phyloP scores from a whole-genome alignment of 768 basidiomycete species.

The Suillus sp. region DNA sequence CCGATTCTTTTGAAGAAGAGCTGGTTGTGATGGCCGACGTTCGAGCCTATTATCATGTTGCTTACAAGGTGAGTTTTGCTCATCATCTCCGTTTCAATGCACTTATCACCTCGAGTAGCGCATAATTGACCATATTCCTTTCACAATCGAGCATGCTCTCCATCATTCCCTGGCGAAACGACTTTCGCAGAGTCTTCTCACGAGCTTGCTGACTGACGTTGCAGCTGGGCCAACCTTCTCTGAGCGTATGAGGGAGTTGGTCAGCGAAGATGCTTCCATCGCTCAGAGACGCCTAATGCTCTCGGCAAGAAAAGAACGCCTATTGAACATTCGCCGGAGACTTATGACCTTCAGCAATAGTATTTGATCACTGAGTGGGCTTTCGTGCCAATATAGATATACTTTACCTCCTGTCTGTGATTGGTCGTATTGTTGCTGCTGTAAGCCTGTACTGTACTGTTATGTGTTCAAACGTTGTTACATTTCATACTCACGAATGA shows the following conservation, averaged over 20 bases:
- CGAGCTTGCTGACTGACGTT: conserved; percentile 30
- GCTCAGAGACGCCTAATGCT: conserved; percentile 39
- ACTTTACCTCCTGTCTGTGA: background rate
- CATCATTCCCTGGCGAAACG: conserved; percentile 40
- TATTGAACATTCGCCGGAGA: conserved; percentile 42
- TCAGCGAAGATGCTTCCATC: conserved; percentile 47
- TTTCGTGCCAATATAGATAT: background rate
- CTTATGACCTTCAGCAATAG: conserved; percentile 31
- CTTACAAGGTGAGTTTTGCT: conserved; percentile 42
- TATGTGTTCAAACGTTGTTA: background rate
- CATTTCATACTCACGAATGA: background rate
- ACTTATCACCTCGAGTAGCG: conserved; percentile 40
- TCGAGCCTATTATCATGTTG: conserved; percentile 51
- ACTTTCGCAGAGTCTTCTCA: conserved; percentile 40
- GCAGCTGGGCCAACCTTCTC: conserved; percentile 16
- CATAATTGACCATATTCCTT: conserved; percentile 55
- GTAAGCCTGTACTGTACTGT: conserved; percentile 1
- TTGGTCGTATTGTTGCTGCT: background rate
- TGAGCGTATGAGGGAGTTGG: conserved; percentile 41
- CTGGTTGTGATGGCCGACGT: conserved; percentile 50
- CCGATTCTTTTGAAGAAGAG: conserved; percentile 38
- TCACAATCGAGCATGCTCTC: conserved; percentile 49
- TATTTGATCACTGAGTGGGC: background rate
- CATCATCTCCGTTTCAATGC: conserved; percentile 8
- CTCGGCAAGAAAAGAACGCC: conserved; percentile 32